Evolutionary conservation across 371 early-diverging fungal species (phyloP).

Genomic region (Catenaria anguillulae): DNA sequence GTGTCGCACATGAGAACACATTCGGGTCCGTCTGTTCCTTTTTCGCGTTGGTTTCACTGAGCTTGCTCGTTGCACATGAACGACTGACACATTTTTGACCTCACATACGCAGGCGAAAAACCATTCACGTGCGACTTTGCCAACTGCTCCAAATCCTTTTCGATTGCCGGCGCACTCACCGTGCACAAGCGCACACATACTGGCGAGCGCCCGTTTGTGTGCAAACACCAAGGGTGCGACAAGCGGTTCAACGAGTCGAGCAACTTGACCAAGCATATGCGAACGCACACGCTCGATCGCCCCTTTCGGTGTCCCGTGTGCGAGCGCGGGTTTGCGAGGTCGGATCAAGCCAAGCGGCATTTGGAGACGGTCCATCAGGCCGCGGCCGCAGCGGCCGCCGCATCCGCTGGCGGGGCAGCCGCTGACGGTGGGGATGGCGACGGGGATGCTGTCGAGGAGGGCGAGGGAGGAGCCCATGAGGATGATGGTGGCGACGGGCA

Average conservation of each 20-base stretch:
- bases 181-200: slow-evolving; percentile 50
- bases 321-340: slow-evolving; percentile 48
- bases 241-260: slow-evolving; percentile 59
- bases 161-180: slow-evolving; percentile 51
- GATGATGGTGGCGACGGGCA: too few relatives aligned
- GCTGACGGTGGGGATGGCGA: too few relatives aligned
- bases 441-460: too few relatives aligned
- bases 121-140: slow-evolving; percentile 60
- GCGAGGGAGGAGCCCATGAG: too few relatives aligned
- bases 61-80: too few relatives aligned
- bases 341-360: slow-evolving; percentile 48
- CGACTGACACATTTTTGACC: not conserved
- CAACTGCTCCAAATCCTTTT: slow-evolving; percentile 56
- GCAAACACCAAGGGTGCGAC: slow-evolving; percentile 52
- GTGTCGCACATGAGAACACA: slow-evolving; percentile 57
- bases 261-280: slow-evolving; percentile 46
- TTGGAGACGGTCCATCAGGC: not conserved
- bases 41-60: too few relatives aligned
- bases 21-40: slow-evolving; percentile 10
- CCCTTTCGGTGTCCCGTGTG: slow-evolving; percentile 44
- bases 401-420: too few relatives aligned
- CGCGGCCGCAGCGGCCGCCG: too few relatives aligned
- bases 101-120: slow-evolving; percentile 63
- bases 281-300: slow-evolving; percentile 52
- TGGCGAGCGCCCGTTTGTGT: slow-evolving; percentile 57